Evolutionary conservation across 2,329 filamentous ascomycete genomes (phyloP).

Genomic region (Apiospora hydei): DNA sequence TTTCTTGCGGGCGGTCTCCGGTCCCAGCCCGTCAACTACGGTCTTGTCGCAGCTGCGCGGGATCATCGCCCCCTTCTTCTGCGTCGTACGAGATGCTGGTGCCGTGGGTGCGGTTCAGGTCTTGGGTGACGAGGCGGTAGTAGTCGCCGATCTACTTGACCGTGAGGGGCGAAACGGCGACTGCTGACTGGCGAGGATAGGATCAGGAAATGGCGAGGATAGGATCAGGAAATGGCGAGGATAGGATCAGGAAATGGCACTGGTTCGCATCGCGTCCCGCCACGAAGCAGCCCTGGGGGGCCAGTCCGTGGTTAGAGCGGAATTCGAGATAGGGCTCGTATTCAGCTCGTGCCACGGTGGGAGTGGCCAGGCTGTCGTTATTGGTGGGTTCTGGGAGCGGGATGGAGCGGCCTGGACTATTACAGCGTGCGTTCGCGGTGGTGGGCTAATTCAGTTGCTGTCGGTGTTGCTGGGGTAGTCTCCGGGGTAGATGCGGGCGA

Average conservation of each 20-base stretch:
- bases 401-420: not conserved
- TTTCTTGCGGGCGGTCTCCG: too few species aligned
- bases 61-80: too few species aligned
- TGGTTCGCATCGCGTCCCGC: not conserved
- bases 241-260: not conserved
- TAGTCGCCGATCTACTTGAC: not conserved
- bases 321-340: not conserved
- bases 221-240: too few species aligned
- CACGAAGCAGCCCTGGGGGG: not conserved
- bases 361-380: too few species aligned
- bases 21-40: too few species aligned
- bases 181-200: not conserved
- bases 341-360: too few species aligned
- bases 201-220: too few species aligned
- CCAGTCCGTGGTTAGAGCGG: not conserved
- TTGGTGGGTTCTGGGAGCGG: not conserved
- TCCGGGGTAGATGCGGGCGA: not conserved
- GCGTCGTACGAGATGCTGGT: not conserved
- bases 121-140: not conserved
- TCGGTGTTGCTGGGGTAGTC: too few species aligned
- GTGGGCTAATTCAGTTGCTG: not conserved
- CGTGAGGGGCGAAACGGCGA: not conserved
- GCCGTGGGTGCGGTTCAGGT: not conserved
- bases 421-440: not conserved
- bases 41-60: too few species aligned